A percentile compares a stretch with the other conserved stretches of the same genome.
Evolutionary conservation across 192 early-diverging fungal genomes (phyloP).

Genomic region (Rhizophagus prolifer): DNA sequence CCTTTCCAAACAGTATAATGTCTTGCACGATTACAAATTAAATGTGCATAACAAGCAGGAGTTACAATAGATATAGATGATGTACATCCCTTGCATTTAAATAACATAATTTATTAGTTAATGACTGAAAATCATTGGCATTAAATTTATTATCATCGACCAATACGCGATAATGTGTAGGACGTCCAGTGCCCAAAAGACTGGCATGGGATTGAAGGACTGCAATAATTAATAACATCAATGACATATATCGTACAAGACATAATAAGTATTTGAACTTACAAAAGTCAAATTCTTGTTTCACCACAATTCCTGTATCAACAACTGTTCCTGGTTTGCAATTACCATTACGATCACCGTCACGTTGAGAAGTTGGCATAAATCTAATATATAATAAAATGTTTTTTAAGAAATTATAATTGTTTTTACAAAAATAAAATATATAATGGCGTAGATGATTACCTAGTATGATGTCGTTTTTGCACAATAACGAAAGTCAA

Average conservation of each 20-base stretch:
- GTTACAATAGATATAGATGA: slow-evolving; percentile 47
- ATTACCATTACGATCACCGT: slow-evolving; percentile 70
- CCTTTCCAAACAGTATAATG: background rate
- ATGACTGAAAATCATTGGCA: background rate
- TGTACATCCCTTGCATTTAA: background rate
- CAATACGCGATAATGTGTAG: slow-evolving; percentile 88
- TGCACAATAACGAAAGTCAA: slow-evolving; percentile 87
- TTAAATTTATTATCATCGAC: slow-evolving; percentile 76
- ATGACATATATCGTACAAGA: background rate
- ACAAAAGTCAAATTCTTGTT: slow-evolving; percentile 4
- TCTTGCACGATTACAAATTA: background rate
- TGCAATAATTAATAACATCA: background rate
- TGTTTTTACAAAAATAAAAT: background rate
- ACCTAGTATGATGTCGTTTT: slow-evolving; percentile 86
- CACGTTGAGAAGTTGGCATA: slow-evolving; percentile 58
- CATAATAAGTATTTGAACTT: background rate
- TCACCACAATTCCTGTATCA: slow-evolving; percentile 1
- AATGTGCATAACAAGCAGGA: background rate
- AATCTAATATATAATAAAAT: slow-evolving; percentile 42
- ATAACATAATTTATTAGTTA: background rate
- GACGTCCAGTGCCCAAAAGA: slow-evolving; percentile 89
- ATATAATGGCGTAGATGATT: background rate
- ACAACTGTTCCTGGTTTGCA: slow-evolving; percentile 57
- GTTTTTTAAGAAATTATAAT: background rate
- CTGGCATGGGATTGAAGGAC: slow-evolving; percentile 71